Base-by-base conservation (phyloP, 2,329 filamentous ascomycete species). In the Sporothrix phasma region DNA sequence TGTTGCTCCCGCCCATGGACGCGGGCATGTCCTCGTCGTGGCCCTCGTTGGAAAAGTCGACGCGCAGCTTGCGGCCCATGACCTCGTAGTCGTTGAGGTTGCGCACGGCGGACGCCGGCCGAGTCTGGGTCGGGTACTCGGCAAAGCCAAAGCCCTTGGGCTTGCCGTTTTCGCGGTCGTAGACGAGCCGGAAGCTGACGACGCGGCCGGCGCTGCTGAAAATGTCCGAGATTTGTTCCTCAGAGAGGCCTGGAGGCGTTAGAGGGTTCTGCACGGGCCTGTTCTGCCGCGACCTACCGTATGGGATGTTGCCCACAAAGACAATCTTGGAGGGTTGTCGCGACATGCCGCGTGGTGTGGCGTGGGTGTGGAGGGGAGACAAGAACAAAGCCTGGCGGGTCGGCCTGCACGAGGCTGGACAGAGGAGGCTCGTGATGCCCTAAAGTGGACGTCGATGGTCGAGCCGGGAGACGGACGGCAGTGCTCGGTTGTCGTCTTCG, bases 91-190 rank as follows among this genome's bases (percentile, higher is more conserved):
- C 92, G 78, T 97, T 96, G 61, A 97, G 80, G 73, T 99, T 97
- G 70, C 93, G 88, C 56, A 97, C 93, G 2, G 94, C 94, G 2
- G 92, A 96, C 43, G 93, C n/a, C 91, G 37, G 94, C 94, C 29
- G 92, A 87, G 71, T 88, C 85, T 86, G 65, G 87, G 73, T 97
- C 94, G 63, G 89, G 73, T 96, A 99, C 74, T 97, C 93, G 72
- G 92, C 90, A 71, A 97, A 99, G 41, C 94, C 94, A 74, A 96
- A 99, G 19, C 94, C 94, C 76, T 97, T 97, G 0, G 94, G 92
- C 64, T 91, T 87, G 47, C 93, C 92, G 2, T 92, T 97, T 72
- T 97, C 93, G 62, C 92, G 89, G 78, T 97, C 95, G 76, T 96
- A 95, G 68, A 97, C 93, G 58, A 97, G 83, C 61, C 93, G 86